phyloP scores from a whole-genome alignment of 139 green algal species.

The Trebouxia sp. region DNA sequence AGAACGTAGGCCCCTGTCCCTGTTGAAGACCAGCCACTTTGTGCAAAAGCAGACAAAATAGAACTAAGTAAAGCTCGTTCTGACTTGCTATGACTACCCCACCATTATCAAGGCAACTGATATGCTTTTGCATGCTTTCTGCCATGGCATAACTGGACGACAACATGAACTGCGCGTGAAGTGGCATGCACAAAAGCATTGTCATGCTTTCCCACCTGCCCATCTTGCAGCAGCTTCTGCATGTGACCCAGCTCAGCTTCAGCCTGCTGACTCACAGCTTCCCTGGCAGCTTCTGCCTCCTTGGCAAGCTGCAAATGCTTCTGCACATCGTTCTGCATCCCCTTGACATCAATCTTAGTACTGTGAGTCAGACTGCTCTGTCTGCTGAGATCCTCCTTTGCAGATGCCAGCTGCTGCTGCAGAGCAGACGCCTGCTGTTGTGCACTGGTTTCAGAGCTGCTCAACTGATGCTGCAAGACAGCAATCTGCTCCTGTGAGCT shows the following conservation, averaged over 20 bases:
- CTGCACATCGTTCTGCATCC: neutral
- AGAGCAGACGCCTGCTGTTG: neutral
- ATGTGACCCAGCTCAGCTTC: neutral
- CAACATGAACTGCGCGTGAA: too few relatives aligned
- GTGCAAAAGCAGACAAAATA: too few relatives aligned
- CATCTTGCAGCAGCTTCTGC: neutral
- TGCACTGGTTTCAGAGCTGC: neutral
- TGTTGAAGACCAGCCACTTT: too few relatives aligned
- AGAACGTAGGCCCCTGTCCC: too few relatives aligned
- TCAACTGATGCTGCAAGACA: neutral
- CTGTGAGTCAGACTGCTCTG: too few relatives aligned
- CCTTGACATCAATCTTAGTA: neutral
- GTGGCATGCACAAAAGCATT: too few relatives aligned
- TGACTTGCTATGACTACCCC: too few relatives aligned
- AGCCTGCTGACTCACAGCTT: neutral
- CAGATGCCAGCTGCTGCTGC: neutral
- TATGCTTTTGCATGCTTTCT: too few relatives aligned
- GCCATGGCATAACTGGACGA: too few relatives aligned
- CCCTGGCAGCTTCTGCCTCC: neutral
- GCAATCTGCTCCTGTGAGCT: neutral
- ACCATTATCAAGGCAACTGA: too few relatives aligned
- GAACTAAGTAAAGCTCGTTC: too few relatives aligned
- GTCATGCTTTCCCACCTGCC: too few relatives aligned
- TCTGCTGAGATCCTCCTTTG: neutral
- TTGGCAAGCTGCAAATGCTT: neutral